Base-by-base conservation (phyloP, 305 asterid genomes). In the Fraxinus floribunda region DNA sequence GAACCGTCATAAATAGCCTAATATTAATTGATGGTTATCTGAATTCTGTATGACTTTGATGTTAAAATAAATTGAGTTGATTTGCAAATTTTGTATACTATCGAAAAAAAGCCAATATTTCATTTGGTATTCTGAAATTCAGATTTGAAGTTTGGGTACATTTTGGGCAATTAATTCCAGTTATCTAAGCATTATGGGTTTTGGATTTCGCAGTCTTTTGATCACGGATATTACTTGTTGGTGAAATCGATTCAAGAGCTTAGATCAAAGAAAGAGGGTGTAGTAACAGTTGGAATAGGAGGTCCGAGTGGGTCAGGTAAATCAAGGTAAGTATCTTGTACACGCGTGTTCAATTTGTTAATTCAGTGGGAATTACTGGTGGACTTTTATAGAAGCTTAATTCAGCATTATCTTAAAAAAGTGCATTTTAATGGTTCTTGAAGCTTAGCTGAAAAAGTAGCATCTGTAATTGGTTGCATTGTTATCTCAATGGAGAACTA, bases 271-370 rank as follows among this genome's bases (percentile, higher is more conserved):
- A 97, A 94, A 86, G 96, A 89, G 15, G 95, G 97, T 64, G 83
- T 92, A 80, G 98, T 97, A 79, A 93, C 97, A 49, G 93, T 97
- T 82, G 99, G 98, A 26, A 92, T 97, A 55, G 99, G 99, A 83
- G 99, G 99, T 78, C 99, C 99, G 39, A 92, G 97, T 84, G 99
- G 99, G 73, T 94, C 99, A 29, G 99, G 99, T 57, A 97, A 97
- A 90, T 86, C 99, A 26, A 97, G 99, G 99, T 94, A 75, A 16
- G 35, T 81, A 18, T 83, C 82, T 78, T 76, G 22, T 29, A 52
- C 30, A 24, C 57, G 49, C 35, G 10, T 49, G 77, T 82, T 79
- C 30, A 22, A 26, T 79, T 52, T 73, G 39, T 79, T 22, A 3
- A 5, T 74, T 77, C 29, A 9, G 38, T 22, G 35, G 36, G 46